Conservation (phyloP, 768 basidiomycete species). For the Xerocomellus amylosporus region DNA sequence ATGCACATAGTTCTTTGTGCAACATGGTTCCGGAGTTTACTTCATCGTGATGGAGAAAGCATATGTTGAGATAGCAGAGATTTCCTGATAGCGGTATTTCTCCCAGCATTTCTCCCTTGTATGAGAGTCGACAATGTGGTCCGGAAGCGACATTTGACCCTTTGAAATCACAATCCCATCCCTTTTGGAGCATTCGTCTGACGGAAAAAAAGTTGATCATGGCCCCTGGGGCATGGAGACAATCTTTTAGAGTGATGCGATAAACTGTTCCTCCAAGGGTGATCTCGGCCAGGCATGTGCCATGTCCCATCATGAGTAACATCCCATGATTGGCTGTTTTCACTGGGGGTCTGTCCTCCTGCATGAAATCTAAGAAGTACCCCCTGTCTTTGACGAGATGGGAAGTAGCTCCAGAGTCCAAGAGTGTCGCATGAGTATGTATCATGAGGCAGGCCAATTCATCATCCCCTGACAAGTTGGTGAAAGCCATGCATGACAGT, state of each 20-base stretch:
- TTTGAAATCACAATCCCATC: not conserved
- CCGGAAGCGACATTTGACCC: fast-evolving
- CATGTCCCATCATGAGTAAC: fast-evolving
- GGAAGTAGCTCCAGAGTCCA: not conserved
- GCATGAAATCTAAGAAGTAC: not conserved
- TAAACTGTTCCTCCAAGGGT: fast-evolving
- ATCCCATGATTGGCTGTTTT: not conserved
- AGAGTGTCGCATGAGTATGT: not conserved
- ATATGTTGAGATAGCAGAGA: not conserved
- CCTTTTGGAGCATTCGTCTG: not conserved
- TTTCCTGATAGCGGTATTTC: fast-evolving
- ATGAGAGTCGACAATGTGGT: not conserved
- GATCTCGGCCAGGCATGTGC: not conserved
- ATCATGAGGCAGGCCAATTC: too few species aligned
- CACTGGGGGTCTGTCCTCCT: not conserved
- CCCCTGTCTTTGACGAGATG: not conserved
- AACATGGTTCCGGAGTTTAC: too few species aligned
- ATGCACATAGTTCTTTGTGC: too few species aligned
- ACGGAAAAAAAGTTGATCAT: not conserved
- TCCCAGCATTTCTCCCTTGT: not conserved
- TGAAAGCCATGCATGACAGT: too few species aligned
- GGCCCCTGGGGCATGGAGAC: not conserved
- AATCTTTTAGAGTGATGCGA: not conserved
- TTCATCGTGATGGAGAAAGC: not conserved
- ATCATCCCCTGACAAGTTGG: too few species aligned